These are phyloP conservation scores for Penicillium chermesinum DNA, from an alignment of 495 filamentous ascomycete species.

Conservation along the genomic window DNA sequence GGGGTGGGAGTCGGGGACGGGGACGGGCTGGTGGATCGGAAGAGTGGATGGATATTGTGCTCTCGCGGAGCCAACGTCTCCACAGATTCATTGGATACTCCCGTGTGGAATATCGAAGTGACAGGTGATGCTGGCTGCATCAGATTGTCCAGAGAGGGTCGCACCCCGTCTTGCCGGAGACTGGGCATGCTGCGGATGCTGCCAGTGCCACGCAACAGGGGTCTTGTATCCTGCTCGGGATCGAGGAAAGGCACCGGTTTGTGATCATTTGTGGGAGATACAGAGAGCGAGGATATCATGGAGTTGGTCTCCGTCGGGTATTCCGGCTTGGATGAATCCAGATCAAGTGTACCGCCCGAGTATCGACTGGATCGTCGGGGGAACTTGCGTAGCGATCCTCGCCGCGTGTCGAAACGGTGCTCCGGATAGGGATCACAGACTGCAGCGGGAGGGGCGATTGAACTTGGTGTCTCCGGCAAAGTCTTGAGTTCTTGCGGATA, in stretches of 20 bases:
- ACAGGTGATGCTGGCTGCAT: constrained; percentile 19
- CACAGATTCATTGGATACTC: constrained; percentile 7
- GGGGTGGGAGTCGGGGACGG: constrained; percentile 63
- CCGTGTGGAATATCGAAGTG: constrained; percentile 17
- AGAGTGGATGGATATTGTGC: constrained; percentile 79
- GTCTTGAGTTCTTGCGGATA: constrained; percentile 28
- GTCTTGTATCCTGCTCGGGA: constrained; percentile 12
- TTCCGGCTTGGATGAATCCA: constrained; percentile 22
- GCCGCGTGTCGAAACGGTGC: constrained; percentile 16
- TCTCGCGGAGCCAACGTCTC: constrained; percentile 42
- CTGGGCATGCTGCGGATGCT: constrained; percentile 25
- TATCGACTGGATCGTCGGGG: constrained; percentile 32
- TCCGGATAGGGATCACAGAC: constrained; percentile 12
- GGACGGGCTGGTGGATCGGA: constrained; percentile 67
- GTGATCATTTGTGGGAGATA: constrained; percentile 2
- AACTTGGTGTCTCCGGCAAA: constrained; percentile 13
- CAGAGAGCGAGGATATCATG: constrained; percentile 7
- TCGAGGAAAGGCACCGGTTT: neutral
- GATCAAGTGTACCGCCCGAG: constrained; percentile 32
- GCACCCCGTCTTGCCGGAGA: constrained; percentile 14
- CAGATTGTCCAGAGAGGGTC: constrained; percentile 30
- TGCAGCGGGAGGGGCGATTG: constrained; percentile 5
- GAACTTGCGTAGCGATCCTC: constrained; percentile 22
- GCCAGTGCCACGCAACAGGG: constrained; percentile 8
- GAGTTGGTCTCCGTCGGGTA: constrained; percentile 24